Base-by-base conservation (phyloP, 2,329 filamentous ascomycete genomes). In the Aspergillus sp. region DNA sequence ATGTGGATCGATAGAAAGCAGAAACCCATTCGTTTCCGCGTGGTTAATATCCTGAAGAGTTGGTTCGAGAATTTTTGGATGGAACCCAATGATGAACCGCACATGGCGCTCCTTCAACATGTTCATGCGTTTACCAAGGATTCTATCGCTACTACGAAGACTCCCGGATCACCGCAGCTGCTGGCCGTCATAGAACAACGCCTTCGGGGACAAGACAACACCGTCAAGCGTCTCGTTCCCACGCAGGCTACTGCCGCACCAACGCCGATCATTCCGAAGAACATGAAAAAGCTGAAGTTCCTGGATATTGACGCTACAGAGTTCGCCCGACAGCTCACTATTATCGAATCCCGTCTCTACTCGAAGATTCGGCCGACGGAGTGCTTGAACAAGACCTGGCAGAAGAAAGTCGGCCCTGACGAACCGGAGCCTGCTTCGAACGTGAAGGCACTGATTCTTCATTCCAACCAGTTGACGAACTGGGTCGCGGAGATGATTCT, bases 31-130 rank as follows among this genome's bases (percentile, higher is more conserved):
- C 87, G 95, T 38, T 96, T 99, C 80, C 88, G 95, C 44, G 93
- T 99, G 2, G 92, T 99, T 65, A 99, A 98, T 71, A 98, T 97
- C 65, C 81, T 99, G 51, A 98, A 98, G 83, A 96, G 88, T 77
- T 99, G 95, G 95, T 95, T 99, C 68, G 95, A 98, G 73, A 93
- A 90, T 69, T 98, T 95, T 76, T 99, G 95, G 95, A 97, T 98
- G 92, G 95, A 99, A 73, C 90, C 92, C 52, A 88, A 89, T 64
- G 93, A 96, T 89, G 49, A 91, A 88, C 74, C 91, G 51, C 96
- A 92, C 30, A 91, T 90, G 75, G 87, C 92, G 66, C 83, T 99
- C 42, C 91, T 99, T 65, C 88, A 92, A 61, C 88, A 93, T 66
- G 92, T 98, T 8, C 92, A 93, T 78, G 87, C 88, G 27, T 99